These are phyloP conservation scores for Aegilops umbellulata DNA, from an alignment of 176 grass and related monocot genomes.

Conservation along the genomic window DNA sequence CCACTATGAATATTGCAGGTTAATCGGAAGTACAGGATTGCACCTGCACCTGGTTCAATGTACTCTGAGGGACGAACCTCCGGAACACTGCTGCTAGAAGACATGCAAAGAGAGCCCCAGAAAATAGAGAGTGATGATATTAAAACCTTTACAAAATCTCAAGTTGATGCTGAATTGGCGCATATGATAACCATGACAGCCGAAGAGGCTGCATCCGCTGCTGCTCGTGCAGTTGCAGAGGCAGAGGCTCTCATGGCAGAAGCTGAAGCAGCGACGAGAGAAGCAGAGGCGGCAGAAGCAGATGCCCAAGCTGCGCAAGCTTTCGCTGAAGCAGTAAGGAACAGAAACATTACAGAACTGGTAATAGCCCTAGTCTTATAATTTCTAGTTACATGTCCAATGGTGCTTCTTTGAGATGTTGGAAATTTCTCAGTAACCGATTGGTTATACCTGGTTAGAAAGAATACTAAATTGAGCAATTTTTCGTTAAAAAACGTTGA, in stretches of 20 bases:
- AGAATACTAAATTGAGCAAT: background rate
- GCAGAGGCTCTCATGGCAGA: constrained; percentile 60
- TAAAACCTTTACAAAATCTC: constrained; percentile 41
- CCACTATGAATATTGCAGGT: constrained; percentile 42
- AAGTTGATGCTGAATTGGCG: constrained; percentile 51
- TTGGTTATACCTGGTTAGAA: background rate
- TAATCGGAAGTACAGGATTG: constrained; percentile 72
- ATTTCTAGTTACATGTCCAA: background rate
- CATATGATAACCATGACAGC: constrained; percentile 48
- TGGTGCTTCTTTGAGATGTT: background rate
- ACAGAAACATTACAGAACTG: constrained; percentile 48
- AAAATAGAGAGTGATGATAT: constrained; percentile 24
- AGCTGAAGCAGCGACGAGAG: constrained; percentile 68
- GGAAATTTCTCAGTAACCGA: background rate
- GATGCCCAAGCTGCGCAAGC: constrained; percentile 76
- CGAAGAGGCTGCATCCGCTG: constrained; percentile 55
- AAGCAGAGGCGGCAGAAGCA: constrained; percentile 63
- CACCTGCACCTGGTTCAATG: constrained; percentile 53
- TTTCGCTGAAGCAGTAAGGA: constrained; percentile 61
- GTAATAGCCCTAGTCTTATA: constrained; percentile 31
- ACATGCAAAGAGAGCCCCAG: constrained; percentile 34
- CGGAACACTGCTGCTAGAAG: constrained; percentile 36
- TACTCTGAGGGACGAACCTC: constrained; percentile 45
- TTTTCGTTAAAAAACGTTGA: background rate
- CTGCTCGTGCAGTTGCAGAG: constrained; percentile 73